phyloP scores from a whole-genome alignment of 176 grass and related monocot species.

The Oropetium thomaeum region DNA sequence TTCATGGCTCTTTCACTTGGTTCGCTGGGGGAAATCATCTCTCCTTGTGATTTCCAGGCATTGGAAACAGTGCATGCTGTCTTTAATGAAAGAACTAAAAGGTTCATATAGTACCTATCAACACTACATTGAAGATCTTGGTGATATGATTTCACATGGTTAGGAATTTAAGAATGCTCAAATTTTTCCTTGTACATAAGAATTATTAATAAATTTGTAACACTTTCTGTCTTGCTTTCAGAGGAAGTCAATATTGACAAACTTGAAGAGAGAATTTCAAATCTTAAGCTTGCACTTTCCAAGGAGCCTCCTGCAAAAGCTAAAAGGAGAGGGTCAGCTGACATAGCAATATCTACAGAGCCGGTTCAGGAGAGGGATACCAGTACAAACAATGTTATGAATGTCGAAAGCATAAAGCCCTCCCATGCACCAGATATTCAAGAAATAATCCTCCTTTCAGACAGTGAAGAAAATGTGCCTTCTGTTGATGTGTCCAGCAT shows the following conservation, averaged over 20 bases:
- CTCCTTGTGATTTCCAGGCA: slow-evolving; percentile 74
- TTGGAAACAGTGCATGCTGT: slow-evolving; percentile 83
- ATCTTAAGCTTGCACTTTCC: slow-evolving; percentile 56
- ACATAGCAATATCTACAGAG: neutral
- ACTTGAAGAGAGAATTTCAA: slow-evolving; percentile 52
- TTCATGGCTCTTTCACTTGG: slow-evolving; percentile 60
- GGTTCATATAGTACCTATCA: slow-evolving; percentile 41
- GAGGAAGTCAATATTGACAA: slow-evolving; percentile 56
- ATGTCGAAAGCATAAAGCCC: slow-evolving; percentile 27
- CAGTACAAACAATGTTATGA: slow-evolving; percentile 23
- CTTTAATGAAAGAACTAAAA: slow-evolving; percentile 63
- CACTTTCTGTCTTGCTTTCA: slow-evolving; percentile 45
- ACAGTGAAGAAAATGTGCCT: slow-evolving; percentile 52
- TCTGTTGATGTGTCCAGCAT: slow-evolving; percentile 37
- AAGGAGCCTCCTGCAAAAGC: slow-evolving; percentile 39
- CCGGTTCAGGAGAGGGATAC: slow-evolving; percentile 14
- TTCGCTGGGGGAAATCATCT: slow-evolving; percentile 88
- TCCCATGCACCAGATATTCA: slow-evolving; percentile 24
- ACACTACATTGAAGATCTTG: slow-evolving; percentile 46
- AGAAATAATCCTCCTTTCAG: slow-evolving; percentile 69
- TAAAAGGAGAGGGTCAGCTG: slow-evolving; percentile 14
- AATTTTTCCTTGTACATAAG: neutral
- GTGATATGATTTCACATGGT: slow-evolving; percentile 56
- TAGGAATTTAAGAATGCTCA: slow-evolving; percentile 24
- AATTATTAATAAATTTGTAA: slow-evolving; percentile 16